Conservation (phyloP, 1,284 basidiomycete genomes). For the Cutaneotrichosporon cavernicola region DNA sequence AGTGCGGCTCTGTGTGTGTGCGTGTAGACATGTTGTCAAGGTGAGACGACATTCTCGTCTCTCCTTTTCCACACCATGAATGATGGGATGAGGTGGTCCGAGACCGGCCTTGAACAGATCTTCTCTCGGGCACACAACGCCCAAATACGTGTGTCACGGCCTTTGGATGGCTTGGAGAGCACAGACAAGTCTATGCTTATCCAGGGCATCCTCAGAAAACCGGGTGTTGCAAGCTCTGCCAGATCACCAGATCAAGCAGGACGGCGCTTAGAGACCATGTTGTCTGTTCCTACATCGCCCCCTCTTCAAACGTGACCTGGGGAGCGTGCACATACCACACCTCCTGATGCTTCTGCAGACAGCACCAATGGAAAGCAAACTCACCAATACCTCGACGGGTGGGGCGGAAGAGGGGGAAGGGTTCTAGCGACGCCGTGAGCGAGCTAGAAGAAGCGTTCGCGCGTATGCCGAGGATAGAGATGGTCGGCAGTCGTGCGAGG, state of each 20-base stretch:
- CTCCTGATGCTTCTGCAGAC: not conserved
- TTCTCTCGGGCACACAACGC: not conserved
- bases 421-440: not conserved
- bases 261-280: not conserved
- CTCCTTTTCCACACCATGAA: not conserved
- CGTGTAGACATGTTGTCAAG: constrained; percentile 3
- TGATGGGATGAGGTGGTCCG: not conserved
- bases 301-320: not conserved
- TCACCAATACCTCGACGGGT: constrained; percentile 6
- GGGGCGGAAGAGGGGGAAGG: not conserved
- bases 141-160: constrained; percentile 1
- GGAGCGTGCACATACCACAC: not conserved
- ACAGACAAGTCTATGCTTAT: constrained; percentile 7
- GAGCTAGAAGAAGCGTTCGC: not conserved
- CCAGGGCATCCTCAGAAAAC: not conserved
- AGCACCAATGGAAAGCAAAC: constrained; percentile 5
- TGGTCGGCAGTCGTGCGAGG: not conserved
- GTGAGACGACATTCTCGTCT: not conserved
- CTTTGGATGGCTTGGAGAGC: not conserved
- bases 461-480: not conserved
- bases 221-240: not conserved
- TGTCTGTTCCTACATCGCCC: not conserved
- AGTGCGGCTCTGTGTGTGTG: not conserved
- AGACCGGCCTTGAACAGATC: not conserved
- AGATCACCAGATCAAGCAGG: not conserved